Evolutionary conservation across 768 basidiomycete species (phyloP).

Genomic region (Xerocomellus dryophilus): DNA sequence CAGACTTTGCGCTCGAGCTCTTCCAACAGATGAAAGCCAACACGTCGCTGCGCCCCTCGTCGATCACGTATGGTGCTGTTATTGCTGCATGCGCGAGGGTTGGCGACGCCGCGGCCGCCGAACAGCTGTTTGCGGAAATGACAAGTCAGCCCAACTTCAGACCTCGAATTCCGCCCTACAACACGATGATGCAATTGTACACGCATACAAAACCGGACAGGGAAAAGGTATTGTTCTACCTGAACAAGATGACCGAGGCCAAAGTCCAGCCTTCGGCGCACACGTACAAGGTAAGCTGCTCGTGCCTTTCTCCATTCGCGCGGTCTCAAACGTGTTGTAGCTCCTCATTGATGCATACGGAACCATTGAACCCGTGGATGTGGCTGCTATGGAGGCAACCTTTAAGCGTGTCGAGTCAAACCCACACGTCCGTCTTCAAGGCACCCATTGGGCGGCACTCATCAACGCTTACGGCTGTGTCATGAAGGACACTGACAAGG

Average conservation of each 20-base stretch:
- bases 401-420: slow-evolving; percentile 58
- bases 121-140: slow-evolving; percentile 87
- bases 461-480: slow-evolving; percentile 89
- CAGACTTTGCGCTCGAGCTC: slow-evolving; percentile 81
- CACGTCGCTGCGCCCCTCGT: slow-evolving; percentile 56
- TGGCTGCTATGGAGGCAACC: slow-evolving; percentile 63
- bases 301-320: not conserved
- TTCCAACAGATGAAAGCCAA: slow-evolving; percentile 83
- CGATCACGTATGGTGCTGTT: slow-evolving; percentile 92
- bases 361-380: slow-evolving; percentile 77
- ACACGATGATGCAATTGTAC: slow-evolving; percentile 98
- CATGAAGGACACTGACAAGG: slow-evolving; percentile 70
- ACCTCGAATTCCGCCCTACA: slow-evolving; percentile 91
- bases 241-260: slow-evolving; percentile 57
- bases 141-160: slow-evolving; percentile 63
- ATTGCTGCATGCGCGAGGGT: slow-evolving; percentile 93
- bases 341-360: slow-evolving; percentile 89
- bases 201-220: slow-evolving; percentile 88
- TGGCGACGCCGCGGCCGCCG: slow-evolving; percentile 81
- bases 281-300: slow-evolving; percentile 79
- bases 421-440: slow-evolving; percentile 34
- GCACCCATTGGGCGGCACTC: slow-evolving; percentile 76
- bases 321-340: slow-evolving; percentile 34
- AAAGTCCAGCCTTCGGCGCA: slow-evolving; percentile 77
- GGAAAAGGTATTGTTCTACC: slow-evolving; percentile 70